These are phyloP conservation scores for Beauveria australis DNA, from an alignment of 2,329 filamentous ascomycete genomes.

Conservation along the genomic window DNA sequence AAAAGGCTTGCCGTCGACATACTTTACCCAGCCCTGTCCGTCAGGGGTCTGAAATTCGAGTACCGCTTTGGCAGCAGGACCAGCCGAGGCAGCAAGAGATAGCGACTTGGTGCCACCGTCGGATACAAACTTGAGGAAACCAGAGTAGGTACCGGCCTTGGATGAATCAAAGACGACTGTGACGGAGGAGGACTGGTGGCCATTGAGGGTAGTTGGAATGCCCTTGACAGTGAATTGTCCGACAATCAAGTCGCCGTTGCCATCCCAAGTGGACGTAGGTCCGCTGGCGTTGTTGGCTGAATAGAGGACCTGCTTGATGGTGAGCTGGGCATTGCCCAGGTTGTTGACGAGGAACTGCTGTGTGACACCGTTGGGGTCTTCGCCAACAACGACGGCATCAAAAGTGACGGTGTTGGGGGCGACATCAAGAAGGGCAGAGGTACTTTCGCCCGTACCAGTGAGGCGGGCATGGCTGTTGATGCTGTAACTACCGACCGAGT, in stretches of 20 bases:
- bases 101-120: constrained; percentile 41
- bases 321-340: constrained; percentile 37
- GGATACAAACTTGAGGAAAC: constrained; percentile 39
- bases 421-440: constrained; percentile 35
- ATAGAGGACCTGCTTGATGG: constrained; percentile 35
- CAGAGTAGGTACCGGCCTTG: constrained; percentile 37
- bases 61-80: constrained; percentile 38
- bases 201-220: constrained; percentile 36
- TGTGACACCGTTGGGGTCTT: constrained; percentile 26
- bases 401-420: constrained; percentile 42
- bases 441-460: constrained; percentile 40
- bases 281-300: constrained; percentile 35
- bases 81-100: constrained; percentile 40
- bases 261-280: constrained; percentile 32
- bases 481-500: constrained; percentile 36
- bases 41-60: constrained; percentile 48
- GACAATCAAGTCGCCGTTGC: constrained; percentile 27
- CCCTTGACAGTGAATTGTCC: constrained; percentile 41
- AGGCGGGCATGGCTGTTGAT: constrained; percentile 37
- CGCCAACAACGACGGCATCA: constrained; percentile 37
- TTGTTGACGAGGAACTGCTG: constrained; percentile 42
- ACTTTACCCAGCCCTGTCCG: constrained; percentile 41
- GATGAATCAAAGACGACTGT: constrained; percentile 40
- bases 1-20: constrained; percentile 35
- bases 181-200: constrained; percentile 31